Conservation (phyloP, 225 moss, liverwort and hornwort genomes). For the Ulota crispa region DNA sequence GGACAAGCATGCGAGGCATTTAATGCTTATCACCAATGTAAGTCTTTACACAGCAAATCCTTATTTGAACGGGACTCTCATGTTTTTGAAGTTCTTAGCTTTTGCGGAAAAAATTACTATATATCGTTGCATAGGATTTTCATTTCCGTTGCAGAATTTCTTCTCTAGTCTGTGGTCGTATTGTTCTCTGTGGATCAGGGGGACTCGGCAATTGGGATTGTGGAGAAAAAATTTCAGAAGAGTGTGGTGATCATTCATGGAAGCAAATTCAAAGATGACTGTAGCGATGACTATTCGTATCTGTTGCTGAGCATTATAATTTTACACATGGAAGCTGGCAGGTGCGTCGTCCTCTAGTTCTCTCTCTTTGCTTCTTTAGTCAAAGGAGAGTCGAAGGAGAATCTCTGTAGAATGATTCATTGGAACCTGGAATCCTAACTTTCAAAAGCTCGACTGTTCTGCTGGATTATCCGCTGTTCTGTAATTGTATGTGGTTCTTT, state of each 20-base stretch:
- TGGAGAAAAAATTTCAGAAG: slow-evolving; percentile 48
- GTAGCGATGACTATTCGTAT: slow-evolving; percentile 60
- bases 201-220: slow-evolving; percentile 57
- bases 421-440: no score
- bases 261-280: slow-evolving; percentile 61
- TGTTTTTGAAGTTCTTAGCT: no score
- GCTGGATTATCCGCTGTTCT: no score
- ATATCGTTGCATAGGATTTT: background rate
- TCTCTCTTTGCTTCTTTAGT: no score
- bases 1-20: slow-evolving; percentile 60
- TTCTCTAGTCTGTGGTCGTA: background rate
- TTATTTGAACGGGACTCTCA: no score
- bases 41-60: background rate
- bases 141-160: background rate
- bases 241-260: slow-evolving; percentile 58
- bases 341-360: no score
- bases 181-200: slow-evolving; percentile 40
- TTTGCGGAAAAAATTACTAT: background rate
- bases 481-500: background rate
- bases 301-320: no score
- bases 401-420: no score
- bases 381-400: background rate
- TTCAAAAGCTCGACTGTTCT: no score
- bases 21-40: slow-evolving; percentile 65
- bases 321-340: no score